A percentile compares a stretch with the other conserved stretches of the same genome.
phyloP scores from a whole-genome alignment of 352 stramenopile species.

The Proteromonas lacertae region DNA sequence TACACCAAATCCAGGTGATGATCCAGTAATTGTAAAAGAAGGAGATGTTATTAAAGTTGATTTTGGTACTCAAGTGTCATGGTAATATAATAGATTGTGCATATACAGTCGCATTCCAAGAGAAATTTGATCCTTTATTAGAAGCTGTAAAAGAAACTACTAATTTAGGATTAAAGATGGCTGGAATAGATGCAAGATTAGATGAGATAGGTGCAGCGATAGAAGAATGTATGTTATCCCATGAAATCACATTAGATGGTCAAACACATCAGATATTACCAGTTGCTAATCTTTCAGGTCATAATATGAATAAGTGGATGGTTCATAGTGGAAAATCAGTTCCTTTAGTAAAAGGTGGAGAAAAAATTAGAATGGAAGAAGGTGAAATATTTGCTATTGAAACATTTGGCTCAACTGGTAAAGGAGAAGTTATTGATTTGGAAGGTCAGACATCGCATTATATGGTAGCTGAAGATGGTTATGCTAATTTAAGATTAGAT shows the following conservation, averaged over 20 bases:
- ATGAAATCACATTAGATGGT: slow-evolving; percentile 76
- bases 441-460: slow-evolving; percentile 89
- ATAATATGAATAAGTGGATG: slow-evolving; percentile 83
- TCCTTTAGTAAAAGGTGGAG: slow-evolving; percentile 60
- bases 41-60: slow-evolving; percentile 95
- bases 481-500: slow-evolving; percentile 56
- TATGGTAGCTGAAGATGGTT: slow-evolving; percentile 67
- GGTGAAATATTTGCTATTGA: slow-evolving; percentile 20
- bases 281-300: slow-evolving; percentile 85
- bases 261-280: slow-evolving; percentile 68
- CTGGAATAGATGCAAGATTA: slow-evolving; percentile 71
- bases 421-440: slow-evolving; percentile 24
- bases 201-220: slow-evolving; percentile 69
- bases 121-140: slow-evolving; percentile 46
- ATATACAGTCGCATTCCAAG: slow-evolving; percentile 77
- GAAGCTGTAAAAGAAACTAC: slow-evolving; percentile 57
- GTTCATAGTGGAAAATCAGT: slow-evolving; percentile 80
- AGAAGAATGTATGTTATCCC: slow-evolving; percentile 87
- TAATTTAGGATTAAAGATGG: slow-evolving; percentile 43
- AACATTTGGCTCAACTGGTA: slow-evolving; percentile 41
- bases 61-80: slow-evolving; percentile 65
- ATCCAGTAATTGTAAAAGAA: slow-evolving; percentile 56
- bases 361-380: slow-evolving; percentile 14
- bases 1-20: slow-evolving; percentile 71
- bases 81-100: slow-evolving; percentile 84